Evolutionary conservation across 208 protist species (phyloP).

Genomic region (Leishmania amazonensis): DNA sequence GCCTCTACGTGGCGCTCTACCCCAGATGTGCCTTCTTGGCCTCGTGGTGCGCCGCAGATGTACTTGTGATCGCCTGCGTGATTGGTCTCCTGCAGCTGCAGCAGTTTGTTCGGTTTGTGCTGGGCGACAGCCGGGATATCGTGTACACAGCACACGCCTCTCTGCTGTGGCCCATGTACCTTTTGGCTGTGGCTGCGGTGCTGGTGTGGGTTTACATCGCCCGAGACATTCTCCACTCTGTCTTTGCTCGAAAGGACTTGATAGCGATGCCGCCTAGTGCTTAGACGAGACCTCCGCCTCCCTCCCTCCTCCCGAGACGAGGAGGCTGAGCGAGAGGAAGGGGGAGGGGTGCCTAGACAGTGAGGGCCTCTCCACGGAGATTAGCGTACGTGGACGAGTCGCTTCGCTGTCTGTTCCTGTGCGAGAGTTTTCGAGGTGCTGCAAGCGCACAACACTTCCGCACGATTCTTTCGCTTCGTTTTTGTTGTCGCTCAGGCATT

Average conservation of each 20-base stretch:
- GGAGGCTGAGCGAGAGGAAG: not conserved
- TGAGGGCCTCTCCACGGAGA: not conserved
- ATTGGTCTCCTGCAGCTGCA: constrained; percentile 89
- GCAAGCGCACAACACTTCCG: not conserved
- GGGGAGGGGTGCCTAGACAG: not conserved
- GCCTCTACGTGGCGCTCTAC: constrained; percentile 36
- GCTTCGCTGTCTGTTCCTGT: not conserved
- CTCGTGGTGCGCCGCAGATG: constrained; percentile 93
- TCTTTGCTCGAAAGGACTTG: not conserved
- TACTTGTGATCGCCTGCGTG: constrained; percentile 87
- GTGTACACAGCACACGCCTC: constrained; percentile 55
- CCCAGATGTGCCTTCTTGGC: constrained; percentile 41
- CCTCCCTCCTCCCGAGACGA: not conserved
- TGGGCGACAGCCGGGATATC: constrained; percentile 56
- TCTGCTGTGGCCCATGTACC: constrained; percentile 60
- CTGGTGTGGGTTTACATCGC: constrained; percentile 37
- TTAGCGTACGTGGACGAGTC: no score
- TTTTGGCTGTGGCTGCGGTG: constrained; percentile 31
- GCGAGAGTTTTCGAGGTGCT: not conserved
- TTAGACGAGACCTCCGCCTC: not conserved
- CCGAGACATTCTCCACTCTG: not conserved
- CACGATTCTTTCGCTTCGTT: not conserved
- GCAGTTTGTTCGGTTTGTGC: constrained; percentile 91
- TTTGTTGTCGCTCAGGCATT: not conserved
- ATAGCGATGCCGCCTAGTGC: not conserved